Base-by-base conservation (phyloP, 1,139 yeast genomes). In the Pichia inconspicua region DNA sequence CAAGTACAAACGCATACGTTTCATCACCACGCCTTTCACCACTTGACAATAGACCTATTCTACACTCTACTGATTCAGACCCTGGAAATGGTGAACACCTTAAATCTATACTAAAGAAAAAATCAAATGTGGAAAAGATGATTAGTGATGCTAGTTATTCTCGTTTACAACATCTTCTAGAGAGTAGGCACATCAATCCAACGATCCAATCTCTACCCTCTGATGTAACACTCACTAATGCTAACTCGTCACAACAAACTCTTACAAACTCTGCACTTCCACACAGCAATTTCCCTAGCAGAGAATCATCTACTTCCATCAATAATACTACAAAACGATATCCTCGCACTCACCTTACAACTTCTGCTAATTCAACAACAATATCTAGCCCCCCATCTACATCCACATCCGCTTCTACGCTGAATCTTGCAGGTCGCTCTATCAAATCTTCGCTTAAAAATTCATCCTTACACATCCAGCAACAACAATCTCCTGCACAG, bases 101-200 rank as follows among this genome's bases (percentile, higher is more conserved):
- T 11, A 76, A 76, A 58, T 80, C 82, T 9, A 78, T 78, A 48
- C 66, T 78, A 53, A 77, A 78, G 60, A 73, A 73, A 58, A 68
- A 79, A 55, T 69, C 82, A 4, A 75, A 76, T 38, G 73, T 74
- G 52, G 81, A 75, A 54, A 70, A 69, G 63, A 74, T 78, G 69
- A 76, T 77, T 28, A 71, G 78, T 55, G 81, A 77, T 56, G 74
- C 78, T 30, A 74, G 77, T 52, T 69, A 77, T 53, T 66, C 74
- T 45, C 50, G 65, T 40, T 50, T 63, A 35, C 77, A 76, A 57
- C 66, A 72, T 50, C 73, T 62, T 38, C 46, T 62, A 39, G 63
- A 62, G 37, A 59, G 57, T 40, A 57, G 59, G 22, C 65, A 62
- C n/a, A 30, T 30, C 15, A 44, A n/a, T 9, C 22, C 58, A 58